A percentile compares a stretch with the other conserved stretches of the same genome.
Conservation (phyloP, 148 eudicot species). For the Bassia scoparia region DNA sequence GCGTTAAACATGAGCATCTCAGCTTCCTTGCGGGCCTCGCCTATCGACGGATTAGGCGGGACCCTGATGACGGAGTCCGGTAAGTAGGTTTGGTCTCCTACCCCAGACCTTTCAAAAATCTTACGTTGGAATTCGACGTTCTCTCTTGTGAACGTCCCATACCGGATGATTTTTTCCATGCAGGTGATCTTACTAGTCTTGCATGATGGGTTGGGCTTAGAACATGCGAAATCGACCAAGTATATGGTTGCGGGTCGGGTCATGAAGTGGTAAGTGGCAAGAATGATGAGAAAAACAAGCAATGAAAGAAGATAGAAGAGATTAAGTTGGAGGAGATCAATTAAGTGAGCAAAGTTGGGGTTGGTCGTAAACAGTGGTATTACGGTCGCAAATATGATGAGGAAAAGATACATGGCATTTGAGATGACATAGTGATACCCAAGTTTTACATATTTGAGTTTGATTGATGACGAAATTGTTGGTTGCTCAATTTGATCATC, state of each 20-base stretch:
- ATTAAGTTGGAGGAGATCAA: constrained; percentile 14
- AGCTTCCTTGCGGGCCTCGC: constrained; percentile 32
- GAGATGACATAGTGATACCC: constrained; percentile 39
- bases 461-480: constrained; percentile 26
- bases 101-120: constrained; percentile 36
- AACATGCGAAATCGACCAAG: constrained; percentile 34
- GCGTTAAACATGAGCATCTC: constrained; percentile 35
- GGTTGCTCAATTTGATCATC: constrained; percentile 3
- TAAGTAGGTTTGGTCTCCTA: constrained; percentile 33
- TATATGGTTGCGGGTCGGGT: constrained; percentile 27
- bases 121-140: constrained; percentile 37
- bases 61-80: constrained; percentile 22
- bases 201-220: constrained; percentile 27
- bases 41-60: constrained; percentile 28
- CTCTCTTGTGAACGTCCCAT: constrained; percentile 32
- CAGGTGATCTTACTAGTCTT: constrained; percentile 26
- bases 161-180: constrained; percentile 27
- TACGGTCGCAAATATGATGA: constrained; percentile 20
- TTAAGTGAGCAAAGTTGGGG: constrained; percentile 5
- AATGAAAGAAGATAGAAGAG: constrained; percentile 7
- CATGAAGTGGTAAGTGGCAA: constrained; percentile 25
- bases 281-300: constrained; percentile 2
- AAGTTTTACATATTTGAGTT: constrained; percentile 33
- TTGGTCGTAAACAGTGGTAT: neutral
- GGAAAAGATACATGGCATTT: constrained; percentile 27